These are phyloP conservation scores for Phytophthora macrochlamydospora DNA, from an alignment of 352 stramenopile species.

Conservation along the genomic window DNA sequence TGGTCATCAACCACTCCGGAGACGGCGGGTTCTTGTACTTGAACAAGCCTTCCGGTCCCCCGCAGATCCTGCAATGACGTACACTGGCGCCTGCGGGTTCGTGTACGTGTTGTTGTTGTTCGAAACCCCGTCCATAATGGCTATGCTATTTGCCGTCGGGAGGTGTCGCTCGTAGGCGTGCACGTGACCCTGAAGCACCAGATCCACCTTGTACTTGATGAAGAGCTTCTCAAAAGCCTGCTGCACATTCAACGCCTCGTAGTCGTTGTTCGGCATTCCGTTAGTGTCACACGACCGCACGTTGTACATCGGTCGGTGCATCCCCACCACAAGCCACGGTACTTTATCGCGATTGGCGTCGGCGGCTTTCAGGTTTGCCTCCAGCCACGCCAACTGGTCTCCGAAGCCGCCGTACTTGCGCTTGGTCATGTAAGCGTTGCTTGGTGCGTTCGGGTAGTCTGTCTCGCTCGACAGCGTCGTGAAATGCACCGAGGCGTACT, in stretches of 20 bases:
- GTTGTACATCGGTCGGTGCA: conserved; percentile 62
- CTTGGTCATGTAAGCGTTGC: conserved; percentile 35
- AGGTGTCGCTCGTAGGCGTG: conserved; percentile 58
- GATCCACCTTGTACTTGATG: conserved; percentile 64
- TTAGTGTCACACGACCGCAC: conserved; percentile 29
- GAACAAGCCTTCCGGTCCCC: conserved; percentile 39
- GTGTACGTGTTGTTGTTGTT: conserved; percentile 35
- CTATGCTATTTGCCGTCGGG: conserved; percentile 33
- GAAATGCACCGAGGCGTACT: conserved; percentile 64
- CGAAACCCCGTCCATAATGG: conserved; percentile 44
- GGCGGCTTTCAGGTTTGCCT: conserved; percentile 50
- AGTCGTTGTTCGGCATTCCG: conserved; percentile 13
- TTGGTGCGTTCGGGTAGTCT: conserved; percentile 38
- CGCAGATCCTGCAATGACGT: conserved; percentile 46
- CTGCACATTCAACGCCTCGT: conserved; percentile 36
- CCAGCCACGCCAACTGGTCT: conserved; percentile 56
- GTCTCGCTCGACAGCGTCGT: conserved; percentile 75
- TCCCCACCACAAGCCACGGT: conserved; percentile 59
- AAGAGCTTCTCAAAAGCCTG: conserved; percentile 60
- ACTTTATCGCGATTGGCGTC: conserved; percentile 42
- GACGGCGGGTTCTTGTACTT: conserved; percentile 15
- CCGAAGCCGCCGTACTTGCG: conserved; percentile 38
- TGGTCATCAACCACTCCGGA: conserved; percentile 33
- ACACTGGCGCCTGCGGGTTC: conserved; percentile 55
- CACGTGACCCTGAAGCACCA: conserved; percentile 53